Percentiles rank a stretch among this genome's conserved stretches.
Evolutionary conservation across 1,139 yeast species (phyloP).

Genomic region (Starmera stellimalicola): DNA sequence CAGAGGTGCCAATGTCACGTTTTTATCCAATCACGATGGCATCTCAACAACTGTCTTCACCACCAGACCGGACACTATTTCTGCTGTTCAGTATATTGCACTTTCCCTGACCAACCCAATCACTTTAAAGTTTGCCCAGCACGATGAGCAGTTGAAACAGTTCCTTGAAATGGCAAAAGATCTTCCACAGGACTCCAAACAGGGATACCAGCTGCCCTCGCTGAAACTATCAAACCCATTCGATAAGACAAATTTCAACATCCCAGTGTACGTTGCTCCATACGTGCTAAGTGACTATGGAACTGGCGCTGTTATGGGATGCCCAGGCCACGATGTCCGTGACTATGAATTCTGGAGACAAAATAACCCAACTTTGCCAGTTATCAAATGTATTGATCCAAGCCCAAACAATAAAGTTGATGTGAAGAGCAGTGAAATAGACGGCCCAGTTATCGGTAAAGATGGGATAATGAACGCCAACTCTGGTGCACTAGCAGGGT

Average conservation of each 20-base stretch:
- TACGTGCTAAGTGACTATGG: conserved; percentile 82
- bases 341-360: conserved; percentile 72
- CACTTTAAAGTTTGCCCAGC: conserved; percentile 28
- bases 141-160: conserved; percentile 30
- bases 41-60: conserved; percentile 52
- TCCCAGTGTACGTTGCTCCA: conserved; percentile 86
- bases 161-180: conserved; percentile 35
- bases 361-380: conserved; percentile 40
- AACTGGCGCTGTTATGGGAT: conserved; percentile 94
- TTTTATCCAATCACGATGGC: conserved; percentile 21
- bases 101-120: conserved; percentile 65
- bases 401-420: conserved; percentile 5
- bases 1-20: conserved; percentile 61
- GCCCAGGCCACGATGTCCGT: conserved; percentile 87
- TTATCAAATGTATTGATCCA: conserved; percentile 33
- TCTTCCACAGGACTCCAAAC: conserved; percentile 44
- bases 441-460: conserved; percentile 38
- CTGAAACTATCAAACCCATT: conserved; percentile 57
- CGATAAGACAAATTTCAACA: conserved; percentile 19
- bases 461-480: conserved; percentile 44
- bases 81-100: conserved; percentile 76
- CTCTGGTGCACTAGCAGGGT: conserved; percentile 44
- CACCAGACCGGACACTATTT: conserved; percentile 82
- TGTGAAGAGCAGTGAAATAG: conserved; percentile 2
- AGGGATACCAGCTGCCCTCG: conserved; percentile 45